phyloP scores from a whole-genome alignment of 331 rosid species.

The Dryas integrifolia region DNA sequence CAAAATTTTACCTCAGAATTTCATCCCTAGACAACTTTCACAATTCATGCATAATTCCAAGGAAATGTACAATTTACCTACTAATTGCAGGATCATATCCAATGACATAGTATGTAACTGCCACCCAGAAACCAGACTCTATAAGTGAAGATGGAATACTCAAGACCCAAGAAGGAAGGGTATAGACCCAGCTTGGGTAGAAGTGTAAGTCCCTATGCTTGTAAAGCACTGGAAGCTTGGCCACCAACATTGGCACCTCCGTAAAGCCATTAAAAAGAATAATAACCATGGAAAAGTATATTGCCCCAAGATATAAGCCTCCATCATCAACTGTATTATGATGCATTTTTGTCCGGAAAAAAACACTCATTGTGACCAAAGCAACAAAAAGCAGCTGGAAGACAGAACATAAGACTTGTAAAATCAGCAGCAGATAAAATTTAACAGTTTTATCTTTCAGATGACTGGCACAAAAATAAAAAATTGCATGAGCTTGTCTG shows the following conservation, averaged over 20 bases:
- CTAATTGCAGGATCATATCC: conserved; percentile 89
- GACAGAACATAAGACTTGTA: conserved; percentile 31
- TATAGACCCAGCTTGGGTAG: conserved; percentile 95
- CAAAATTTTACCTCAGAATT: conserved; percentile 23
- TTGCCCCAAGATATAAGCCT: conserved; percentile 84
- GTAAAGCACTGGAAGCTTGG: conserved; percentile 95
- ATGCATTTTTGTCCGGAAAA: conserved; percentile 90
- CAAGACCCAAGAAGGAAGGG: conserved; percentile 89
- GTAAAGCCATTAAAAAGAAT: conserved; percentile 97
- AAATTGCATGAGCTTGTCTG: background rate
- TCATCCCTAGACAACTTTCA: conserved; percentile 24
- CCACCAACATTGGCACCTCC: conserved; percentile 95
- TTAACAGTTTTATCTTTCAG: conserved; percentile 18
- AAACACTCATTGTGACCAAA: conserved; percentile 91
- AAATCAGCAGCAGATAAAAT: conserved; percentile 33
- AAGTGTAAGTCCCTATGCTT: conserved; percentile 96
- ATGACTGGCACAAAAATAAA: background rate
- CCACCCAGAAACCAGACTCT: conserved; percentile 96
- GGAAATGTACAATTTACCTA: conserved; percentile 48
- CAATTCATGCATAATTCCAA: conserved; percentile 20
- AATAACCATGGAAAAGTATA: conserved; percentile 90
- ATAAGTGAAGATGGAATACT: conserved; percentile 80
- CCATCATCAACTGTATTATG: conserved; percentile 82
- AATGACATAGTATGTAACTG: conserved; percentile 74
- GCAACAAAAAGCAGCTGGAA: conserved; percentile 88